These are phyloP conservation scores for Talaromyces sp. DNA, from an alignment of 2,329 filamentous ascomycete species.

Conservation along the genomic window DNA sequence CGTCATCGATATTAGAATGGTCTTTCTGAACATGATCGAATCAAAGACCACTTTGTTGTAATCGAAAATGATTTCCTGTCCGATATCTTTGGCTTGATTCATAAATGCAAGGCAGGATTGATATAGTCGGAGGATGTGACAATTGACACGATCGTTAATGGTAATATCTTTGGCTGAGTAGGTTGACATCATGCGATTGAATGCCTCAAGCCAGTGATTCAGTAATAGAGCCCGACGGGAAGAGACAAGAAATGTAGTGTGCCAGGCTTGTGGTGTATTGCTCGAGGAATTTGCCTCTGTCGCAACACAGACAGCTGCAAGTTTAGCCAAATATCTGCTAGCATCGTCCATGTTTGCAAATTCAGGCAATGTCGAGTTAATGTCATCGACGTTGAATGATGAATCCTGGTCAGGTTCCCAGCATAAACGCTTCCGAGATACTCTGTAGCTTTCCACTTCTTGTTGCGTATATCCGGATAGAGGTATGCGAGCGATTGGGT, in stretches of 20 bases:
- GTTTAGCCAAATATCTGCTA: background rate
- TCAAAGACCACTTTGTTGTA: slow-evolving; percentile 10
- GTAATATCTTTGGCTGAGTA: background rate
- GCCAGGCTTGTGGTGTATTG: background rate
- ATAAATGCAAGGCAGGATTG: slow-evolving; percentile 9
- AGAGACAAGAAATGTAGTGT: background rate
- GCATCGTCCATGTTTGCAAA: slow-evolving; percentile 6
- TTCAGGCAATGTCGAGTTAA: background rate
- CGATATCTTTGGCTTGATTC: slow-evolving; percentile 8
- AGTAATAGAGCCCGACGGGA: slow-evolving; percentile 6
- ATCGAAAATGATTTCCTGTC: slow-evolving; percentile 10
- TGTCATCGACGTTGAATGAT: background rate
- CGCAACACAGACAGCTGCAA: slow-evolving; percentile 2
- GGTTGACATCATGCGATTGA: slow-evolving; percentile 7
- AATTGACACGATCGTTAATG: background rate
- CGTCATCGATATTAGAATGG: slow-evolving; percentile 4
- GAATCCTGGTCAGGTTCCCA: background rate
- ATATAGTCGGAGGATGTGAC: slow-evolving; percentile 12
- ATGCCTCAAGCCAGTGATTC: slow-evolving; percentile 10
- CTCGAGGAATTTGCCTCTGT: no score
- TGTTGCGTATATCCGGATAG: slow-evolving; percentile 3
- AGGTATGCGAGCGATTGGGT: slow-evolving; percentile 6
- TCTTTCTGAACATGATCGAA: slow-evolving; percentile 4
- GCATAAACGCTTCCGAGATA: background rate
- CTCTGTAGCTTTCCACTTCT: background rate